Percentiles rank a stretch among this genome's conserved stretches.
Evolutionary conservation across 1,284 basidiomycete genomes (phyloP).

Genomic region (Laetiporus sulphureus): DNA sequence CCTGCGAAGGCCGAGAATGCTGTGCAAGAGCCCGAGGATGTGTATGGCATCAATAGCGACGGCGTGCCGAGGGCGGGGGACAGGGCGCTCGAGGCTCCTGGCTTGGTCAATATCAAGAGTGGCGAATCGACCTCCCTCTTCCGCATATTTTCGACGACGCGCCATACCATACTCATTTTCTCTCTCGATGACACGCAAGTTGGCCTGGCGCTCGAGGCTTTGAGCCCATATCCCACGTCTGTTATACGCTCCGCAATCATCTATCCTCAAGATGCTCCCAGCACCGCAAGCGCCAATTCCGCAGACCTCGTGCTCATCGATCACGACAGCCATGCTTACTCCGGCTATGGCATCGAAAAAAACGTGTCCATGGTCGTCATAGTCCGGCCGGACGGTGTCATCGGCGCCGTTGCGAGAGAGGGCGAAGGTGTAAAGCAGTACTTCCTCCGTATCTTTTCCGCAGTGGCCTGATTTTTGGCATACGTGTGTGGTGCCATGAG

Average conservation of each 20-base stretch:
- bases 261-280: background rate
- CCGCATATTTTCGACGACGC: conserved; percentile 15
- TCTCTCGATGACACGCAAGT: background rate
- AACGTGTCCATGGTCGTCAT: background rate
- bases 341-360: background rate
- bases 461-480: too few species aligned
- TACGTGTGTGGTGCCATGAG: too few species aligned
- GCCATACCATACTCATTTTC: conserved; percentile 25
- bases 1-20: too few species aligned
- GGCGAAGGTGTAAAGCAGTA: conserved; percentile 8
- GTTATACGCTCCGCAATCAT: background rate
- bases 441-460: background rate
- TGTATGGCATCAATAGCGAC: conserved; percentile 14
- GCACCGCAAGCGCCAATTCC: background rate
- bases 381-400: conserved; percentile 13
- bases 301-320: background rate
- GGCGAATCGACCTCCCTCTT: conserved; percentile 18
- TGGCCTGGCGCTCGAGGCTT: background rate
- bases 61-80: conserved; percentile 35
- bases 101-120: conserved; percentile 16
- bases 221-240: conserved; percentile 15
- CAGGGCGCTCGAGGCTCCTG: conserved; percentile 37
- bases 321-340: background rate
- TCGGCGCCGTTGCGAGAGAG: conserved; percentile 13
- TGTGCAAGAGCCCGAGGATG: conserved; percentile 12